A percentile compares a stretch with the other conserved stretches of the same genome.
These are phyloP conservation scores for Stropharia rugosoannulata DNA, from an alignment of 768 basidiomycete species.

Conservation along the genomic window DNA sequence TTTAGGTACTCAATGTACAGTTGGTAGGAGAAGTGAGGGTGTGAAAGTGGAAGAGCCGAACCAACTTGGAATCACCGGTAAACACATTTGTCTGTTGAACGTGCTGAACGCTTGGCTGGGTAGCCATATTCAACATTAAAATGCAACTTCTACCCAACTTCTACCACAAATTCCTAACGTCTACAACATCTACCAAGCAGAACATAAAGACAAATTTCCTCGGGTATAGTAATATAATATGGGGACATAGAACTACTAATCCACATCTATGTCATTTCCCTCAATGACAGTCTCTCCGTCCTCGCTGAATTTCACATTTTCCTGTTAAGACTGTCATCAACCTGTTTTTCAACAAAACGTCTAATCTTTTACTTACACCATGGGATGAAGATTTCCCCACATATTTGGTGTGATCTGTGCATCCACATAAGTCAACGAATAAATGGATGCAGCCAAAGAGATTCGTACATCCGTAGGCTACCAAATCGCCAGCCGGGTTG, in stretches of 20 bases:
- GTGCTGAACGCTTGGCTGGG: too few species aligned
- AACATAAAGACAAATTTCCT: too few species aligned
- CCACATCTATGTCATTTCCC: conserved; percentile 44
- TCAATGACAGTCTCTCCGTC: conserved; percentile 75
- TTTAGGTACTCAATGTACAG: conserved; percentile 8
- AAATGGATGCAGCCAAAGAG: background rate
- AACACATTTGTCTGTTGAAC: too few species aligned
- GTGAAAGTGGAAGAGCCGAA: background rate
- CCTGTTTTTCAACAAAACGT: background rate
- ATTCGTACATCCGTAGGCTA: conserved; percentile 73
- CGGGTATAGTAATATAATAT: background rate
- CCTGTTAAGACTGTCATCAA: conserved; percentile 32
- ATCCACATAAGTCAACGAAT: background rate
- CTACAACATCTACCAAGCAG: too few species aligned
- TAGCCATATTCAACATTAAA: too few species aligned
- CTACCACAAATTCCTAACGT: too few species aligned
- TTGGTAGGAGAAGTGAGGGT: background rate
- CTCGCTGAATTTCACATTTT: conserved; percentile 75
- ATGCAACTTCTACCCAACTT: too few species aligned
- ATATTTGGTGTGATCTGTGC: conserved; percentile 81
- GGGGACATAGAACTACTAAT: background rate
- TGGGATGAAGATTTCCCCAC: conserved; percentile 66
- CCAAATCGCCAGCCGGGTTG: conserved; percentile 58
- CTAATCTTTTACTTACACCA: conserved; percentile 27
- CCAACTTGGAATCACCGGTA: too few species aligned